Evolutionary conservation across 768 basidiomycete species (phyloP).

Genomic region (Termitomyces titanicus): DNA sequence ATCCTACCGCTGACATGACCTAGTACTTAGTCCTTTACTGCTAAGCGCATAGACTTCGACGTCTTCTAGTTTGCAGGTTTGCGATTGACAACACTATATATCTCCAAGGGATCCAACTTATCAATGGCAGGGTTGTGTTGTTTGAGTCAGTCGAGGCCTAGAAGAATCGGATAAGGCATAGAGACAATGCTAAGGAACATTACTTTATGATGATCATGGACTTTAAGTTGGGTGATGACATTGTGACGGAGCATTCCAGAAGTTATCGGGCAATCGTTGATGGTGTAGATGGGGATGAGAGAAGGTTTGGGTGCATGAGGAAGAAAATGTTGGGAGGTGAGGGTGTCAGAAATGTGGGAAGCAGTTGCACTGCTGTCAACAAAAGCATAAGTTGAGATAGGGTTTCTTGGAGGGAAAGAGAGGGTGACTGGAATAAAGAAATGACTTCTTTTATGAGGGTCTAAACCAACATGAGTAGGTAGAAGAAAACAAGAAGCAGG

Average conservation of each 20-base stretch:
- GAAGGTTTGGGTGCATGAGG: constrained; percentile 22
- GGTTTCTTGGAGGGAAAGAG: constrained; percentile 25
- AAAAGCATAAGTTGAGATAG: constrained; percentile 30
- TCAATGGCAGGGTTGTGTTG: no score
- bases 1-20: constrained; percentile 1
- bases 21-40: no score
- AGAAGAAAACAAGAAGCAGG: constrained; percentile 16
- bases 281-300: no score
- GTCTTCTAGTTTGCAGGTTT: no score
- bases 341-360: constrained; percentile 32
- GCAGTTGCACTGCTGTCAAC: constrained; percentile 31
- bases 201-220: constrained; percentile 26
- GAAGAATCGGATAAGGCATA: constrained; percentile 27
- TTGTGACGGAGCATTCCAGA: constrained; percentile 38
- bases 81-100: no score
- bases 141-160: background rate
- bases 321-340: no score
- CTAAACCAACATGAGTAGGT: no score
- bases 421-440: constrained; percentile 7
- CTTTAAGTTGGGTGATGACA: constrained; percentile 23
- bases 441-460: no score
- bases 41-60: no score
- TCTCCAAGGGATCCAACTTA: no score
- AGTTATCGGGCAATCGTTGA: constrained; percentile 32
- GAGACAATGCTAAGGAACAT: constrained; percentile 27